Conservation (phyloP, 768 basidiomycete genomes). For the Pholiota conissans region DNA sequence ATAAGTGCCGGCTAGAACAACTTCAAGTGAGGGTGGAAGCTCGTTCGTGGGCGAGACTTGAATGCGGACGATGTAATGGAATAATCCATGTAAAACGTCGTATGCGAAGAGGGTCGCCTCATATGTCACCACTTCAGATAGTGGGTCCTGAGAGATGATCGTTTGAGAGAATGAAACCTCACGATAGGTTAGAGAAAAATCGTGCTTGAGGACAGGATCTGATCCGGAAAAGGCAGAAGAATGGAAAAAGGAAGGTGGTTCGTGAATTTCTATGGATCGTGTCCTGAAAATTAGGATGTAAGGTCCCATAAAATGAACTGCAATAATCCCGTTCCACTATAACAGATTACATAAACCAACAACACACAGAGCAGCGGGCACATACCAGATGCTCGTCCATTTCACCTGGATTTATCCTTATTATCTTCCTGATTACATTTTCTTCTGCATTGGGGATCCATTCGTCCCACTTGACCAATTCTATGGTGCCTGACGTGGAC, state of each 20-base stretch:
- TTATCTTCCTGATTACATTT: slow-evolving; percentile 1
- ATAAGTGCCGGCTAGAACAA: slow-evolving; percentile 43
- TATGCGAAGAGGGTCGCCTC: slow-evolving; percentile 44
- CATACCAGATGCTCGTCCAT: slow-evolving; percentile 36
- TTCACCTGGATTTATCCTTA: slow-evolving; percentile 24
- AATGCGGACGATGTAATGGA: slow-evolving; percentile 41
- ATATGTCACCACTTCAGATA: slow-evolving; percentile 10
- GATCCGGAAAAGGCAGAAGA: slow-evolving; percentile 15
- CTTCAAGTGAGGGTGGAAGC: slow-evolving; percentile 25
- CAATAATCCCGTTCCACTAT: slow-evolving; percentile 43
- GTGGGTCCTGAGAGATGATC: slow-evolving; percentile 3
- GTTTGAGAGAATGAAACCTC: slow-evolving; percentile 41
- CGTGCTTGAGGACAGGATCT: slow-evolving; percentile 18
- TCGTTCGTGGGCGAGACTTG: background rate
- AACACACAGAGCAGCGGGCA: background rate
- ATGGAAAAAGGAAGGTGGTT: slow-evolving; percentile 16
- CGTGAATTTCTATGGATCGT: slow-evolving; percentile 49
- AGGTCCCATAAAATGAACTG: slow-evolving; percentile 43
- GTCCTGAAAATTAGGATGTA: slow-evolving; percentile 54
- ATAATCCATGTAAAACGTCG: slow-evolving; percentile 50
- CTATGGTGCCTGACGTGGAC: slow-evolving; percentile 28
- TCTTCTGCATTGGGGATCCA: background rate
- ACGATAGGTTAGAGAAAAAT: slow-evolving; percentile 38
- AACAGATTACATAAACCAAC: background rate
- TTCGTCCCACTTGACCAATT: slow-evolving; percentile 39